These are phyloP conservation scores for Fusarium chlamydosporum DNA, from an alignment of 2,329 filamentous ascomycete genomes.

Conservation along the genomic window DNA sequence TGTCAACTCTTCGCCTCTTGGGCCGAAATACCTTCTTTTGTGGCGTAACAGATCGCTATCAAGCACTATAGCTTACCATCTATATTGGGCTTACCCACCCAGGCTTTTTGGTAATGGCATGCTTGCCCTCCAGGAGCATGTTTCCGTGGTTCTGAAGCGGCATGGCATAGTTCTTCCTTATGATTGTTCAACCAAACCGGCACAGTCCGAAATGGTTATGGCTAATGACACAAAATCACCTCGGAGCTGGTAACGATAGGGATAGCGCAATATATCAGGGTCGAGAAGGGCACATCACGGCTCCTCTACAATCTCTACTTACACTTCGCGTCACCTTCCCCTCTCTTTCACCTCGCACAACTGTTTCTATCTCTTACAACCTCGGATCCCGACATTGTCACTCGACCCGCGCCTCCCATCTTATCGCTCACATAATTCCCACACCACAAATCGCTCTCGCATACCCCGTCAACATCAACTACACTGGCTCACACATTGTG, in stretches of 20 bases:
- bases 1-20: conserved; percentile 35
- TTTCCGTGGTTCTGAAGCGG: conserved; percentile 34
- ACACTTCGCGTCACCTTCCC: conserved; percentile 46
- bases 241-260: conserved; percentile 44
- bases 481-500: conserved; percentile 39
- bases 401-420: conserved; percentile 43
- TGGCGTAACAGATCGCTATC: conserved; percentile 42
- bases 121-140: conserved; percentile 37
- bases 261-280: conserved; percentile 40
- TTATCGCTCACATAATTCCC: conserved; percentile 50
- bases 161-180: conserved; percentile 44
- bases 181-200: conserved; percentile 44
- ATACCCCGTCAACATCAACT: conserved; percentile 48
- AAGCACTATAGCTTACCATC: conserved; percentile 38
- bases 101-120: conserved; percentile 35
- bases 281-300: conserved; percentile 51
- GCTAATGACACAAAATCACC: conserved; percentile 47
- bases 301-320: conserved; percentile 51
- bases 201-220: conserved; percentile 42
- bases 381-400: conserved; percentile 41
- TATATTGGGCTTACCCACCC: conserved; percentile 42
- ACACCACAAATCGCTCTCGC: conserved; percentile 49
- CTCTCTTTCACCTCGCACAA: conserved; percentile 46
- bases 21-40: conserved; percentile 43
- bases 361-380: conserved; percentile 44